Evolutionary conservation across 768 basidiomycete genomes (phyloP), one percentile per base, ranked within the genome.

Genomic region (Mycena vitilis): DNA sequence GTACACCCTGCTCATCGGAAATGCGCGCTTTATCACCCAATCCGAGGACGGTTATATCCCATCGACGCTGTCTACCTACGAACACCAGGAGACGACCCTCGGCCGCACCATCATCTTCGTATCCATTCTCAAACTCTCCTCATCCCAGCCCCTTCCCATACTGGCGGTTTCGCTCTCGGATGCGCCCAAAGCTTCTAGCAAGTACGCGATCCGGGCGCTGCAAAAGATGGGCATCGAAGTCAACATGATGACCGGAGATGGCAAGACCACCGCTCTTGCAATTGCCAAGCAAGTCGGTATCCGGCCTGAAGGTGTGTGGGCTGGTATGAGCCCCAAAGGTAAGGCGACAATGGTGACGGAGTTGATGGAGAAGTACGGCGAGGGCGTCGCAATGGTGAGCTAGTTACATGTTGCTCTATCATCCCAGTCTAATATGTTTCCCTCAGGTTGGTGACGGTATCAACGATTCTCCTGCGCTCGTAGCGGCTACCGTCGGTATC

Each of bases 401-500:
- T 75, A 65, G 87, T 81, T 18, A 37, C 5, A 6, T 11, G 40
- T 65, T 54, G 47, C 37, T 40, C n/a, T 30, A 8, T 47, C 45
- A 49, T 69, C 2, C 61, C 40, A 42, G 30, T 47, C 67, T 45
- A 52, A 36, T 62, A 55, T 51, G 16, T 65, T 59, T 34, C 13
- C 13, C 69, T 23, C 70, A 96, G 95, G 95, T 99, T 47, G 98
- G 98, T 25, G 98, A 99, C 78, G 98, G 98, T 40, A 98, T 99
- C 82, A 99, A 99, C 78, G 98, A 99, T 77, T 98, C 97, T 3
- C 97, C 96, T 2, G 98, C 97, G 15, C 90, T 99, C 2, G 96
- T 96, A 18, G 96, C 95, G 5, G 95, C 97, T 0, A 95, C 95
- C 1, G 94, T 99, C 25, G 98, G 98, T 48, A 96, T 99, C 67